Percentiles rank a stretch among this genome's conserved stretches.
Evolutionary conservation across 2,329 filamentous ascomycete genomes (phyloP).

Genomic region (Calonectria honghensis): DNA sequence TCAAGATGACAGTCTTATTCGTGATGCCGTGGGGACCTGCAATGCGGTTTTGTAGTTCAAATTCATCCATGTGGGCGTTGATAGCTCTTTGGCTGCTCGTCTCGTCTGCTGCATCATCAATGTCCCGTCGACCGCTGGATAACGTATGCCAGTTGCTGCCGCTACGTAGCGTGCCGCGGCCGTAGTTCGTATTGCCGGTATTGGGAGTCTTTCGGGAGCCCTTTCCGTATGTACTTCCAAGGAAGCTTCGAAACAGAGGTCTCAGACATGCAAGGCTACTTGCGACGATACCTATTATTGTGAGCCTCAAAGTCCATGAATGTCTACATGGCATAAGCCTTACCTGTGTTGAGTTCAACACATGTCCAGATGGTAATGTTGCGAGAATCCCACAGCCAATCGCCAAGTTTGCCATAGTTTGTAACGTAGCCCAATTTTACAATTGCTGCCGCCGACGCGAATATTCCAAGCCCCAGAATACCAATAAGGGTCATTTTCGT

Average conservation of each 20-base stretch:
- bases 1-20: constrained; percentile 49
- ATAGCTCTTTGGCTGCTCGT: constrained; percentile 57
- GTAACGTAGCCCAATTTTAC: constrained; percentile 63
- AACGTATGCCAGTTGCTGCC: constrained; percentile 52
- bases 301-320: neutral
- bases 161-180: constrained; percentile 50
- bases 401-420: constrained; percentile 62
- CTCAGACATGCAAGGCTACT: constrained; percentile 60
- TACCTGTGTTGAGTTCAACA: constrained; percentile 58
- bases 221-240: constrained; percentile 57
- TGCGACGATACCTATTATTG: constrained; percentile 60
- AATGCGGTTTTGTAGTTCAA: constrained; percentile 54
- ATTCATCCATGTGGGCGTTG: constrained; percentile 49
- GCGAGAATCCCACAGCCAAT: constrained; percentile 67
- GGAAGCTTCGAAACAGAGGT: constrained; percentile 59
- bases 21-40: constrained; percentile 33
- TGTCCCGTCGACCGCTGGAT: constrained; percentile 46
- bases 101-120: constrained; percentile 47
- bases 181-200: constrained; percentile 51
- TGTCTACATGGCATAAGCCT: neutral
- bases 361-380: constrained; percentile 69
- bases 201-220: constrained; percentile 54
- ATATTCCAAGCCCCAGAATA: constrained; percentile 66
- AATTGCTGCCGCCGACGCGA: constrained; percentile 65
- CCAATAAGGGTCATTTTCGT: constrained; percentile 63